Base-by-base conservation (phyloP, 2,329 filamentous ascomycete genomes). In the Fusarium heterosporum region DNA sequence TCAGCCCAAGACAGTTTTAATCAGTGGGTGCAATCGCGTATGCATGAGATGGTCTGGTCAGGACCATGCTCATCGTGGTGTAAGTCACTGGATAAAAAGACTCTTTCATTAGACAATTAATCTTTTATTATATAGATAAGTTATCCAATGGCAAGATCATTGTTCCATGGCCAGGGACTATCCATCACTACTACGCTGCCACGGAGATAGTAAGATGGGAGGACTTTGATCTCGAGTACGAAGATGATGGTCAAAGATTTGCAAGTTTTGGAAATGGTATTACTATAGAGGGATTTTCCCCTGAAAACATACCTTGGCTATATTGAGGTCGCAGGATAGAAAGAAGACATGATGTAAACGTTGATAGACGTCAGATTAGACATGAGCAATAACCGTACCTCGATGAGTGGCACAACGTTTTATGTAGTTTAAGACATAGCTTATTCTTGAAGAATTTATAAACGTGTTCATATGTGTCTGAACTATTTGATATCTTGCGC, bases 21-120 rank as follows among this genome's bases (percentile, higher is more conserved):
- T 26, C 19, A 34, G 29, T 48, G 45, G 45, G 45, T 48, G n/a
- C 45, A 48, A 38, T 48, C 45, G 36, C 30, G 45, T 25, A 48
- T 48, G 30, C 45, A 4, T 8, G 45, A 48, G 45, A 48, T 48
- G 45, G 45, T 48, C 9, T 48, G 30, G 45, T 6, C 45, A n/a
- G 45, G 32, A 14, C 45, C 30, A 26, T 48, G 45, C 30, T 48
- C 45, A 48, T 48, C 45, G 10, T 48, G 45, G 45, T 48, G 45
- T 48, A 48, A 17, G 45, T 36, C 4, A 16, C 30, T 30, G 6
- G 22, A 22, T 6, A 22, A 22, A 6, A 22, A 22, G 22, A 22
- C 22, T 6, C 22, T 22, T 48, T 7, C 12, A 4, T 36, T 26
- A 36, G 14, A 29, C 11, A 11, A 30, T 29, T 45, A 6, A 43